Evolutionary conservation across 192 early-diverging fungal genomes (phyloP).

Genomic region (Coemansia reversa): DNA sequence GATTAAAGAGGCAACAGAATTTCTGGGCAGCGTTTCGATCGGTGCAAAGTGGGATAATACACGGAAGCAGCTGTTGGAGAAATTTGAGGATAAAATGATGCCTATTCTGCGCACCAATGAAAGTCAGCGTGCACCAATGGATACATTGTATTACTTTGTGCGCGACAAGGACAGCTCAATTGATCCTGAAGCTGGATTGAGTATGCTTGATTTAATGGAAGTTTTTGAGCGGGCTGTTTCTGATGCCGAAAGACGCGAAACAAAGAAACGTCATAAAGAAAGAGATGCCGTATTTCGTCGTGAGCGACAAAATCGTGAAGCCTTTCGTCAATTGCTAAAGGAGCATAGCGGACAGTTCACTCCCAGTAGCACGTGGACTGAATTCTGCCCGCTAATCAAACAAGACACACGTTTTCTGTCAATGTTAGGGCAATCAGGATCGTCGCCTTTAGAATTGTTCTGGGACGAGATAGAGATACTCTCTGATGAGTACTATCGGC

Average conservation of each 20-base stretch:
- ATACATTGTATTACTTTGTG: constrained; percentile 13
- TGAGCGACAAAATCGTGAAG: constrained; percentile 74
- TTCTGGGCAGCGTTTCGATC: constrained; percentile 9
- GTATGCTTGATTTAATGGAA: constrained; percentile 75
- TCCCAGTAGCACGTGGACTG: constrained; percentile 80
- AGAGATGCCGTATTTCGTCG: constrained; percentile 53
- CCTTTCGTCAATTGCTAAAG: constrained; percentile 66
- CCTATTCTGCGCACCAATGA: constrained; percentile 22
- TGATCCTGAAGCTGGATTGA: constrained; percentile 60
- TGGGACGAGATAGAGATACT: constrained; percentile 87
- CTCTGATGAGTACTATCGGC: constrained; percentile 69
- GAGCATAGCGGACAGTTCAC: constrained; percentile 64
- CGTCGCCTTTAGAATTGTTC: constrained; percentile 87
- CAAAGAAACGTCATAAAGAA: constrained; percentile 56
- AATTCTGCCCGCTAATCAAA: constrained; percentile 73
- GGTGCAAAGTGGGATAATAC: constrained; percentile 30
- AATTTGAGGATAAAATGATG: constrained; percentile 31
- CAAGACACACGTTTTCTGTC: constrained; percentile 65
- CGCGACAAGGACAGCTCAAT: not conserved
- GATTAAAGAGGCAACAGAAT: constrained; percentile 52
- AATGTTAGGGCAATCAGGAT: constrained; percentile 80
- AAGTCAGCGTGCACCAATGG: constrained; percentile 21
- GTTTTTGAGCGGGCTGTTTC: constrained; percentile 71
- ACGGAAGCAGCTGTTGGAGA: constrained; percentile 20
- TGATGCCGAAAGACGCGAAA: constrained; percentile 65